phyloP scores from a whole-genome alignment of 805 yeast species.

The Schwanniomyces pseudopolymorphus region DNA sequence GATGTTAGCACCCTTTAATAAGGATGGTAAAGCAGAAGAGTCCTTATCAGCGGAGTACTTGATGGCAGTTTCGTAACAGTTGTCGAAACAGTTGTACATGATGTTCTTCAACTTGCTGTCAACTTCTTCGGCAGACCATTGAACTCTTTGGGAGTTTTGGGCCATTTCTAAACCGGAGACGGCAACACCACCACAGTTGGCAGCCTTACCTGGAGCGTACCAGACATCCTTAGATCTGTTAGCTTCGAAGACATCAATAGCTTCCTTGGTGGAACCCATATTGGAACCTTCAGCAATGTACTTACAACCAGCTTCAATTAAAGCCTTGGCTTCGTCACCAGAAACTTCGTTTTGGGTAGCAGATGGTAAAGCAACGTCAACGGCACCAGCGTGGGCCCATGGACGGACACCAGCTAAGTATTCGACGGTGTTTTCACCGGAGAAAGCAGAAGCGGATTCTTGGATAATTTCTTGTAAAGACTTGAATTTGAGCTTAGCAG shows the following conservation, averaged over 20 bases:
- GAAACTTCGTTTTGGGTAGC: slow-evolving; percentile 98
- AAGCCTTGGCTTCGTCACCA: slow-evolving; percentile 94
- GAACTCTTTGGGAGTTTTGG: slow-evolving; percentile 92
- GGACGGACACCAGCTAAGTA: slow-evolving; percentile 95
- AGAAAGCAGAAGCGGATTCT: slow-evolving; percentile 54
- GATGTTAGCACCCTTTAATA: slow-evolving; percentile 98
- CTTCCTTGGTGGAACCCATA: slow-evolving; percentile 99
- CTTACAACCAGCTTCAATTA: slow-evolving; percentile 87
- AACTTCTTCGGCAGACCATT: slow-evolving; percentile 91
- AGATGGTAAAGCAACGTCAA: slow-evolving; percentile 95
- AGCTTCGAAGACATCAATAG: slow-evolving; percentile 91
- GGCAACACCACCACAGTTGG: slow-evolving; percentile 99
- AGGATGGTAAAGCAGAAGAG: slow-evolving; percentile 71
- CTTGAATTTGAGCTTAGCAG: slow-evolving; percentile 77
- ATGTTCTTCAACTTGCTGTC: slow-evolving; percentile 87
- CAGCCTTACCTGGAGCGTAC: slow-evolving; percentile 99
- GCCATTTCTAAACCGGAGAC: slow-evolving; percentile 99
- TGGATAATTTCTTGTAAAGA: slow-evolving; percentile 67
- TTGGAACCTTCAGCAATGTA: slow-evolving; percentile 98
- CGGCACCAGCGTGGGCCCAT: slow-evolving; percentile 88
- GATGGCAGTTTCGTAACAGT: slow-evolving; percentile 85
- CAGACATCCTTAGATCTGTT: slow-evolving; percentile 71
- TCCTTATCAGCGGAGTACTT: slow-evolving; percentile 73
- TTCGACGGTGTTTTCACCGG: slow-evolving; percentile 54
- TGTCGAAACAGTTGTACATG: slow-evolving; percentile 90